phyloP scores from a whole-genome alignment of 352 stramenopile species.

The Aphanomyces cochlioides region DNA sequence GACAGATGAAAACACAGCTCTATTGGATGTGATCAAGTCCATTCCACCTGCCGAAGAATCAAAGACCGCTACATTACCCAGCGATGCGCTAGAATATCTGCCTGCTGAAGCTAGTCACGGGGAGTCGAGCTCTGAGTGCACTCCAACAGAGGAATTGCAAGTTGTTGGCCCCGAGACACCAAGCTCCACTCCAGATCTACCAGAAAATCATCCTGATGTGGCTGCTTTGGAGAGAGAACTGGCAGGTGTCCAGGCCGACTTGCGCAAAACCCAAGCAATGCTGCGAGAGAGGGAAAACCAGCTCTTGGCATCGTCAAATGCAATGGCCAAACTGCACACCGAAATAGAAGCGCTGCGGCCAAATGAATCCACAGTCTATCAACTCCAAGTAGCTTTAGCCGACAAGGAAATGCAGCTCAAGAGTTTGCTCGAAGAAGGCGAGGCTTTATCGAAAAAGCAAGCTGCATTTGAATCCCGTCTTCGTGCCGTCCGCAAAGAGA shows the following conservation, averaged over 20 bases:
- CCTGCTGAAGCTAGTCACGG: not conserved
- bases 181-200: no score
- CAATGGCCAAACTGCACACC: conserved; percentile 67
- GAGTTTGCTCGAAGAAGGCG: conserved; percentile 65
- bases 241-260: conserved; percentile 12
- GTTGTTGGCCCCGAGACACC: no score
- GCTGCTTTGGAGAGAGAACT: conserved; percentile 7
- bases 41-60: not conserved
- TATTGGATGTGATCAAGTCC: not conserved
- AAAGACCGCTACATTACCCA: conserved; percentile 2
- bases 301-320: conserved; percentile 54
- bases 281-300: conserved; percentile 59
- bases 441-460: conserved; percentile 74
- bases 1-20: not conserved
- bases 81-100: not conserved
- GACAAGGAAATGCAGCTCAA: conserved; percentile 75
- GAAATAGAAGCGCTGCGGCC: conserved; percentile 68
- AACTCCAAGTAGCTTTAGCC: conserved; percentile 55
- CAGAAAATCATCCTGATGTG: not conserved
- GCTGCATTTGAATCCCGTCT: conserved; percentile 66
- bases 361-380: conserved; percentile 45
- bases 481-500: conserved; percentile 66
- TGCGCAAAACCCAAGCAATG: conserved; percentile 35
- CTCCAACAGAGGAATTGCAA: no score
- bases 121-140: no score